A percentile compares a stretch with the other conserved stretches of the same genome.
phyloP scores from a whole-genome alignment of 1,139 yeast genomes.

The Debaryomyces coudertii region DNA sequence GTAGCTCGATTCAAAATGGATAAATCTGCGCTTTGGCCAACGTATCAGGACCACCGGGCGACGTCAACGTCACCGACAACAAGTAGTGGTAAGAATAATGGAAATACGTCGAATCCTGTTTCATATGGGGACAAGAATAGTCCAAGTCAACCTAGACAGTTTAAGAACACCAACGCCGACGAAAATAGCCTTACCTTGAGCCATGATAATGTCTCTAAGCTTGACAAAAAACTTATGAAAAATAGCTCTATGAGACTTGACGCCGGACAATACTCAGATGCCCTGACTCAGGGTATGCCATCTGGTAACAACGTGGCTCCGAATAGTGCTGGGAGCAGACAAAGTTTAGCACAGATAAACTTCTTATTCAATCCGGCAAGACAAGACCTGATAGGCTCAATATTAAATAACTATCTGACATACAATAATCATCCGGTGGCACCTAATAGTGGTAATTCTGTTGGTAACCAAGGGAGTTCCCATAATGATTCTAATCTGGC shows the following conservation, averaged over 20 bases:
- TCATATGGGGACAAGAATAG: constrained; percentile 2
- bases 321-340: constrained; percentile 3
- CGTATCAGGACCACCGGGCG: constrained; percentile 6
- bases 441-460: constrained; percentile 1
- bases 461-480: background rate
- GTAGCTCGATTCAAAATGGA: constrained; percentile 8
- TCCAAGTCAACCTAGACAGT: constrained; percentile 11
- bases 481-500: background rate
- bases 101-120: background rate
- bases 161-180: constrained; percentile 6
- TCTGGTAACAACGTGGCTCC: background rate
- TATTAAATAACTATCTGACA: constrained; percentile 23
- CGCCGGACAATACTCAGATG: constrained; percentile 3
- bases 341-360: constrained; percentile 10
- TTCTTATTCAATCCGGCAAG: constrained; percentile 21
- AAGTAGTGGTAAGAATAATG: background rate
- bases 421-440: constrained; percentile 7
- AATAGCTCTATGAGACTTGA: constrained; percentile 6
- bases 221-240: constrained; percentile 1
- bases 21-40: constrained; percentile 12
- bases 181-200: background rate
- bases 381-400: constrained; percentile 26
- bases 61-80: constrained; percentile 4
- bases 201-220: background rate
- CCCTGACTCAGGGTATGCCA: background rate